Percentiles rank a stretch among this genome's conserved stretches.
Conservation (phyloP, 208 protist species). For the Trypanosoma melophagium region DNA sequence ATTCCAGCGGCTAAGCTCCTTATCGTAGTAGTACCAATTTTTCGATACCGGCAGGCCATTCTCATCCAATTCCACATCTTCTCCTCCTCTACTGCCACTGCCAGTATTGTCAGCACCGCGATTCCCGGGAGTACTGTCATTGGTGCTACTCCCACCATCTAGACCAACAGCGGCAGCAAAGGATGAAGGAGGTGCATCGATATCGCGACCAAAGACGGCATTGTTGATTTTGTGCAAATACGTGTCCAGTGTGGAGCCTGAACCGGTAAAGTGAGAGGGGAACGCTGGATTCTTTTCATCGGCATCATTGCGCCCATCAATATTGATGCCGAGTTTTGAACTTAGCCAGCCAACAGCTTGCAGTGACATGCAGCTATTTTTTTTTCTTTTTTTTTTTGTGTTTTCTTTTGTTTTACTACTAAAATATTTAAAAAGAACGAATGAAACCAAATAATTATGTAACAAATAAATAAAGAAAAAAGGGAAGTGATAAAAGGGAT, state of each 20-base stretch:
- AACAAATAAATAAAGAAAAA: conserved; percentile 11
- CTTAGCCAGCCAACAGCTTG: conserved; percentile 74
- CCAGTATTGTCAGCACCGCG: neutral
- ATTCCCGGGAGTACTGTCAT: neutral
- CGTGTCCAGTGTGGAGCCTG: conserved; percentile 11
- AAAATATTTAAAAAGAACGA: neutral
- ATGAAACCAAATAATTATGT: neutral
- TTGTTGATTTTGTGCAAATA: conserved; percentile 30
- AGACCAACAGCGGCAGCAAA: no score
- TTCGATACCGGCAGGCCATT: conserved; percentile 76
- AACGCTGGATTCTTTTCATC: conserved; percentile 11
- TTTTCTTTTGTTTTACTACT: neutral
- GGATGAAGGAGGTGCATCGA: no score
- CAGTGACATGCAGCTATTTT: conserved; percentile 50
- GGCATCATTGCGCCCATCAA: conserved; percentile 33
- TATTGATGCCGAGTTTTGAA: conserved; percentile 79
- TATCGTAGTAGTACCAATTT: conserved; percentile 87
- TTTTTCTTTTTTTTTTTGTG: neutral
- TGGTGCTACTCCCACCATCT: conserved; percentile 6
- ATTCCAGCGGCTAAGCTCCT: conserved; percentile 65
- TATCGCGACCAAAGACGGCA: conserved; percentile 28
- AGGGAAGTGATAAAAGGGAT: neutral
- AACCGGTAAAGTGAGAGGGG: neutral
- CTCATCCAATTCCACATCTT: conserved; percentile 65
- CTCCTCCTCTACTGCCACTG: neutral